phyloP scores from a whole-genome alignment of 345 rosid genomes.

The Combretum micranthum region DNA sequence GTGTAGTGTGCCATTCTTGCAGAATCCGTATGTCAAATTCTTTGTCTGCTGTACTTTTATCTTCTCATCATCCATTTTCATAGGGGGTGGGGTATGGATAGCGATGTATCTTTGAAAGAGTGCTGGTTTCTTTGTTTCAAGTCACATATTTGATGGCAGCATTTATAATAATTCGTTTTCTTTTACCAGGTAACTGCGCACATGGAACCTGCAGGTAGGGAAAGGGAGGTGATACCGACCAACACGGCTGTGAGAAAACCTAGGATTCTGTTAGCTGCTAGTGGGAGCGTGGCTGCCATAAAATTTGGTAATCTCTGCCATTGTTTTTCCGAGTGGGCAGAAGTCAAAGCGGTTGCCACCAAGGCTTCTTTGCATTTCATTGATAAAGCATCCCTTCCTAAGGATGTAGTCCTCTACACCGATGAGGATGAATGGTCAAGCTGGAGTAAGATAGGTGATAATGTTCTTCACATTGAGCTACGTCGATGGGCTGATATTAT shows the following conservation, averaged over 20 bases:
- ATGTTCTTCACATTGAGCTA: constrained; percentile 86
- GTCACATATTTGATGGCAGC: not conserved
- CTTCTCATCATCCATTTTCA: too few species aligned
- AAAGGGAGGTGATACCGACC: constrained; percentile 28
- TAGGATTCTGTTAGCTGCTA: constrained; percentile 69
- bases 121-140: too few species aligned
- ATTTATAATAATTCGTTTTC: not conserved
- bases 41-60: too few species aligned
- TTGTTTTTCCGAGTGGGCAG: constrained; percentile 84
- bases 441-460: constrained; percentile 85
- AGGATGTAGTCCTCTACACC: constrained; percentile 62
- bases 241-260: constrained; percentile 38
- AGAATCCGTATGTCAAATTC: too few species aligned
- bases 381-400: constrained; percentile 59
- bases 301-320: constrained; percentile 81
- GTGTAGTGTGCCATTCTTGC: too few species aligned
- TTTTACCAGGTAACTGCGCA: constrained; percentile 17
- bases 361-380: constrained; percentile 76
- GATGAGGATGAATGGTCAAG: constrained; percentile 88
- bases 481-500: constrained; percentile 91
- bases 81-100: too few species aligned
- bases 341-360: constrained; percentile 78
- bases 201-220: constrained; percentile 18
- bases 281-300: constrained; percentile 91
- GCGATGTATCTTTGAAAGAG: too few species aligned